A percentile compares a stretch with the other conserved stretches of the same genome.
Conservation (phyloP, 768 basidiomycete genomes). For the Leccinum fibrillosum region DNA sequence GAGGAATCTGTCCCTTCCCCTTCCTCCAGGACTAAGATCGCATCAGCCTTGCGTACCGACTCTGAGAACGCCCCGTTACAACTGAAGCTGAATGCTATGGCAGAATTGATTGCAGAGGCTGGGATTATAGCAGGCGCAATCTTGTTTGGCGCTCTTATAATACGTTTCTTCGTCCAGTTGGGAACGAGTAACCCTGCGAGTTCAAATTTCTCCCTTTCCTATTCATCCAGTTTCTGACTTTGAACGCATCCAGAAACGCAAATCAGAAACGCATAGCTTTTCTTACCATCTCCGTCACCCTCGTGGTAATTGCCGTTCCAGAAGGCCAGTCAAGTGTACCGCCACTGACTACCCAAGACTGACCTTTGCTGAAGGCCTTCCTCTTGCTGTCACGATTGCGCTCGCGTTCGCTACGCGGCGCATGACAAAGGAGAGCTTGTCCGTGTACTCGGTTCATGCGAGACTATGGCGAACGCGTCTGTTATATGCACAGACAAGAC, state of each 20-base stretch:
- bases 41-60: slow-evolving; percentile 78
- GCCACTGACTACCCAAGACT: neutral
- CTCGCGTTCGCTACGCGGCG: slow-evolving; percentile 96
- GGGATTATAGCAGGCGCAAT: slow-evolving; percentile 79
- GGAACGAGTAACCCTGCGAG: slow-evolving; percentile 55
- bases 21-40: neutral
- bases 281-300: slow-evolving; percentile 89
- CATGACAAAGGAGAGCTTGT: slow-evolving; percentile 96
- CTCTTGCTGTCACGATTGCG: slow-evolving; percentile 93
- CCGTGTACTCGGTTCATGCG: slow-evolving; percentile 93
- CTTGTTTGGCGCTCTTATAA: slow-evolving; percentile 84
- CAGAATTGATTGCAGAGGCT: slow-evolving; percentile 91
- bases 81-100: slow-evolving; percentile 88
- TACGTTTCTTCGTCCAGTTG: slow-evolving; percentile 91
- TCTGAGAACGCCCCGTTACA: slow-evolving; percentile 91
- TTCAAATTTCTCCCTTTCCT: slow-evolving; percentile 29
- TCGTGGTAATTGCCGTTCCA: slow-evolving; percentile 87
- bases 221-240: slow-evolving; percentile 7
- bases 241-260: slow-evolving; percentile 45
- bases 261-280: slow-evolving; percentile 26
- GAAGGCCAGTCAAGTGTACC: slow-evolving; percentile 48
- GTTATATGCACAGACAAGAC: slow-evolving; percentile 98
- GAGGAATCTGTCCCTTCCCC: slow-evolving; percentile 17
- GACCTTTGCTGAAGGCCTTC: slow-evolving; percentile 56
- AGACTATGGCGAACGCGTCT: slow-evolving; percentile 98